These are phyloP conservation scores for Globisporangium nagaii DNA, from an alignment of 352 stramenopile genomes.

Conservation along the genomic window DNA sequence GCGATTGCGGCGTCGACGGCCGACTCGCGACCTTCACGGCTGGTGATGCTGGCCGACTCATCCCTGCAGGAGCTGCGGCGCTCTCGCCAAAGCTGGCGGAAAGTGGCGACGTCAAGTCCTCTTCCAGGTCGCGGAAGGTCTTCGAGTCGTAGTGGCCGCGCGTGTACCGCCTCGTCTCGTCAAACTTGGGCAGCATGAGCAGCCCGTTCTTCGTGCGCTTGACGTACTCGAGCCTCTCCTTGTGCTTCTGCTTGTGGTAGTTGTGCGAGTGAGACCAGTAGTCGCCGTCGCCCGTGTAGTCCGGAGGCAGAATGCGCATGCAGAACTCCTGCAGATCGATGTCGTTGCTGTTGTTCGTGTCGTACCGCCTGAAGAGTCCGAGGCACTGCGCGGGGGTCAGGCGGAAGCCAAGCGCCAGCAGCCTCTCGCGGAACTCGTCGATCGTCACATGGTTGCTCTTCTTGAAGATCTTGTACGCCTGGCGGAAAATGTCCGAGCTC, in stretches of 20 bases:
- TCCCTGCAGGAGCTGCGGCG: slow-evolving; percentile 3
- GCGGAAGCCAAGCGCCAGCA: slow-evolving; percentile 67
- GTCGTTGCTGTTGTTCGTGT: slow-evolving; percentile 68
- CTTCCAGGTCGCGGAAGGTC: slow-evolving; percentile 37
- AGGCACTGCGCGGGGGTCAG: slow-evolving; percentile 55
- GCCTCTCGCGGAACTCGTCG: slow-evolving; percentile 63
- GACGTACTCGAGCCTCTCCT: slow-evolving; percentile 50
- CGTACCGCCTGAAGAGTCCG: slow-evolving; percentile 69
- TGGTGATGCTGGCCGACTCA: background rate
- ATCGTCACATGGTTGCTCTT: slow-evolving; percentile 68
- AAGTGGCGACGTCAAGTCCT: slow-evolving; percentile 8
- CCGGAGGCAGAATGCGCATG: slow-evolving; percentile 60
- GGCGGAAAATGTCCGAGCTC: slow-evolving; percentile 73
- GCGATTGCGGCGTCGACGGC: slow-evolving; percentile 18
- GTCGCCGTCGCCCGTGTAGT: slow-evolving; percentile 77
- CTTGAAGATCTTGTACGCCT: slow-evolving; percentile 81
- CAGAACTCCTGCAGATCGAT: slow-evolving; percentile 85
- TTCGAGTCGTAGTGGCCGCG: slow-evolving; percentile 32
- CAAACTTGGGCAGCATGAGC: slow-evolving; percentile 54
- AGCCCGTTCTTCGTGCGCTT: slow-evolving; percentile 63
- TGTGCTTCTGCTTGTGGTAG: slow-evolving; percentile 38
- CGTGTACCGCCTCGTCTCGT: slow-evolving; percentile 49
- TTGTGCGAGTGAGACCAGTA: slow-evolving; percentile 69
- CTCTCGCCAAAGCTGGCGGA: background rate
- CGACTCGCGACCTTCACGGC: background rate